Percentiles rank a stretch among this genome's conserved stretches.
phyloP scores from a whole-genome alignment of 768 basidiomycete genomes.

The Lactarius indigo region DNA sequence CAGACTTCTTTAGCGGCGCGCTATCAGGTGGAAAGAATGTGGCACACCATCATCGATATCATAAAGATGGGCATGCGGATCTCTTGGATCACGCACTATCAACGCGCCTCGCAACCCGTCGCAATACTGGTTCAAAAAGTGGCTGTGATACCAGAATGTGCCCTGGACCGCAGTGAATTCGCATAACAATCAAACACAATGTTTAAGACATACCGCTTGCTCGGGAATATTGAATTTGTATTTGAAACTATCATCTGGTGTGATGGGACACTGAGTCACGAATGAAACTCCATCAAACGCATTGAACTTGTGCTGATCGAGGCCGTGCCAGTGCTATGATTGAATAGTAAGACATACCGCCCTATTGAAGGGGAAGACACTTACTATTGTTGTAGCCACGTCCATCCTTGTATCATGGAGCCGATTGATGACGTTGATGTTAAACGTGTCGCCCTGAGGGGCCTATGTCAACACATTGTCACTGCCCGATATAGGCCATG shows the following conservation, averaged over 20 bases:
- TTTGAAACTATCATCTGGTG: slow-evolving; percentile 36
- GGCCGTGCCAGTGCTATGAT: slow-evolving; percentile 43
- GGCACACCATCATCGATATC: slow-evolving; percentile 37
- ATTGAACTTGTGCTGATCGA: slow-evolving; percentile 41
- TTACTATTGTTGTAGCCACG: not conserved
- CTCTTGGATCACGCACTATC: slow-evolving; percentile 32
- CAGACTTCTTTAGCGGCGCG: not conserved
- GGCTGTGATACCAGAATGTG: slow-evolving; percentile 51
- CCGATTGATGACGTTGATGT: not conserved
- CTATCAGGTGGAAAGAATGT: not conserved
- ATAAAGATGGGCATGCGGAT: slow-evolving; percentile 25
- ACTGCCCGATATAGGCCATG: not conserved
- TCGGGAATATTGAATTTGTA: slow-evolving; percentile 35
- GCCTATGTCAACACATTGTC: not conserved
- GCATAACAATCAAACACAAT: not conserved
- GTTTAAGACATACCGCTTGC: slow-evolving; percentile 28
- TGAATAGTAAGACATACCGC: not conserved
- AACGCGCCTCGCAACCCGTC: slow-evolving; percentile 51
- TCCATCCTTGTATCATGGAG: not conserved
- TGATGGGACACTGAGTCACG: slow-evolving; percentile 40
- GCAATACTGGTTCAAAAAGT: slow-evolving; percentile 49
- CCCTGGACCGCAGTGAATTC: slow-evolving; percentile 13
- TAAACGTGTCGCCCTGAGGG: not conserved
- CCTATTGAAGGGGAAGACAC: not conserved
- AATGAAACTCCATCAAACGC: slow-evolving; percentile 46